Evolutionary conservation across 2,329 filamentous ascomycete genomes (phyloP), one percentile per base, ranked within the genome.

Genomic region (Lachnellula hyalina): DNA sequence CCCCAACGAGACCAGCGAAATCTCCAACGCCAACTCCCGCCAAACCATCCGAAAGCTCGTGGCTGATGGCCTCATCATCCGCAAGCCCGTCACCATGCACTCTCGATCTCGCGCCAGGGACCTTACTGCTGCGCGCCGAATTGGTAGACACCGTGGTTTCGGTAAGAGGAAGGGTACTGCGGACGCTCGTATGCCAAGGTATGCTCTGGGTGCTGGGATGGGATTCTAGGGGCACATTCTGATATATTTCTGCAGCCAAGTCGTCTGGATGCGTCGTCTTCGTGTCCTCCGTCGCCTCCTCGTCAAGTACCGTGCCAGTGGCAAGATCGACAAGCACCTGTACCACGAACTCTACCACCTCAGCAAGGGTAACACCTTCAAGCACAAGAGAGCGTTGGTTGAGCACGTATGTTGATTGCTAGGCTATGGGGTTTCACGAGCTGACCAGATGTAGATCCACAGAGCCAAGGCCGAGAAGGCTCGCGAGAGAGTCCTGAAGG

Each of bases 351-450:
- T 99, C 69, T 99, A 99, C 86, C 94, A 96, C 80, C 83, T 96
- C 76, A 94, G 89, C 87, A 99, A 99, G 92, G 95, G 94, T 95
- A 99, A 99, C 88, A 93, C 94, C 77, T 99, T 99, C 89, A 99
- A 99, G 92, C 94, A 99, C 90, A 99, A 97, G 92, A 89, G 94
- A 81, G 94, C 92, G 74, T 87, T 99, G 72, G 91, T 99, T 76
- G 94, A 99, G 86, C 94, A 99, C 84, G 94, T 99, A 95, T 74
- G 94, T 90, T 71, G 53, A 50, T 25, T 23, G 19, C 19, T 9
- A 35, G 32, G 51, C 5, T 44, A n/a, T 54, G 47, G 57, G 70
- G 52, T 71, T 35, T 28, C 7, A 25, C 7, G 42, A 35, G 32
- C 54, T 54, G 52, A 55, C 57, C 41, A 51, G 41, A 55, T 38